Base-by-base conservation (phyloP, 768 basidiomycete genomes). In the Trametes punicea region DNA sequence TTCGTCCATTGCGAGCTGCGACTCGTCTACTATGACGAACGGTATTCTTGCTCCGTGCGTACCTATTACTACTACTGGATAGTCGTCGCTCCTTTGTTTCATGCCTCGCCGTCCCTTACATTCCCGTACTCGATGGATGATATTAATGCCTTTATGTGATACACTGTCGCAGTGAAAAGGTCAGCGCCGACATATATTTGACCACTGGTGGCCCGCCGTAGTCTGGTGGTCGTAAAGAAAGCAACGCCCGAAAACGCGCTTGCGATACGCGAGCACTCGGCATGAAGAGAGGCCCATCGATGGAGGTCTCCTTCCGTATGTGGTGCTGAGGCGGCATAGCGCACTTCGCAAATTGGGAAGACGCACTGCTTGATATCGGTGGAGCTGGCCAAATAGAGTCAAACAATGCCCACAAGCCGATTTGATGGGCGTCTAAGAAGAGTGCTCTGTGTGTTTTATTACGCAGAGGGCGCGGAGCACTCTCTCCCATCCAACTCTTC, bases 301-400 rank as follows among this genome's bases (percentile, higher is more conserved):
- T 54, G 13, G 34, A 38, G 25, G 44, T 26, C 44, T n/a, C 9
- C 26, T 30, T 16, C 52, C 52, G 18, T 8, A 39, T 34, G 13
- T 15, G 52, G 52, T 11, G 34, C 34, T 31, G 34, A 18, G 10
- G 25, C 42, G 42, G 25, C 42, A n/a, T n/a, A n/a, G 42, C 9
- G 23, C 20, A 11, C 21, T 23, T 41, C 18, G 16, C 23, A 9
- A 27, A 4, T 30, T 41, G 20, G n/a, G 39, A 42, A 31, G 11
- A 27, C 45, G 49, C 56, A 46, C 56, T 36, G 55, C 55, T 44
- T 56, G 55, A 56, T 48, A 49, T 50, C n/a, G 6, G 49, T 51
- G 56, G 49, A 41, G 56, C 56, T 16, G 11, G 21, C 36, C 45
- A 57, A 57, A 57, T 45, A 57, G 2, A 4, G 4, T 7, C 49